Evolutionary conservation across 345 rosid genomes (phyloP).

Genomic region (Gossypium anomalum): DNA sequence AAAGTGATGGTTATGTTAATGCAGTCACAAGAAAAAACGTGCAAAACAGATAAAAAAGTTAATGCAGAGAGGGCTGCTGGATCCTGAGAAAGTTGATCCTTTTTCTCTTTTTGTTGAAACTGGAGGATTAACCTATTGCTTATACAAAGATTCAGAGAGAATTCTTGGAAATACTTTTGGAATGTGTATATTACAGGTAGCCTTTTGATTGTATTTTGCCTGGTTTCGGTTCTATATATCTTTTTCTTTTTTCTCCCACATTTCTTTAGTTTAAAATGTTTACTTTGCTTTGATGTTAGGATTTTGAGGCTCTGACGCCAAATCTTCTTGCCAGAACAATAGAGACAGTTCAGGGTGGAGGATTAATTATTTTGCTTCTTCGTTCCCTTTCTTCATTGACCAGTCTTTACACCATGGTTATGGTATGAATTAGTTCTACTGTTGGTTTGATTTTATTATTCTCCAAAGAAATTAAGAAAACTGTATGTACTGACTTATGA

Average conservation of each 20-base stretch:
- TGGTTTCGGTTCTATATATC: not conserved
- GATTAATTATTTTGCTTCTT: conserved; percentile 69
- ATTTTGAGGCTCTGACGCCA: conserved; percentile 95
- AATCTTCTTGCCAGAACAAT: conserved; percentile 93
- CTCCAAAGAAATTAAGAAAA: not conserved
- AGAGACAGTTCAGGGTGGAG: conserved; percentile 98
- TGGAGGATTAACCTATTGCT: conserved; percentile 78
- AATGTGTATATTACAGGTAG: conserved; percentile 95
- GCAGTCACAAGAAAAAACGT: conserved; percentile 92
- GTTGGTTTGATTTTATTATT: not conserved
- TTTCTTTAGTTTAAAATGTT: conserved; percentile 9
- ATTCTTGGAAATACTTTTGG: conserved; percentile 93
- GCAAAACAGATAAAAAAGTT: conserved; percentile 74
- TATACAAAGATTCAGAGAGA: conserved; percentile 85
- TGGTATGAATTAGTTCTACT: conserved; percentile 48
- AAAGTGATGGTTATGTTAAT: conserved; percentile 15
- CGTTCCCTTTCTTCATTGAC: conserved; percentile 82
- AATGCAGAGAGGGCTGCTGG: conserved; percentile 82
- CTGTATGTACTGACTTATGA: not conserved
- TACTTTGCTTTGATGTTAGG: conserved; percentile 40
- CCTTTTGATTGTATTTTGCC: not conserved
- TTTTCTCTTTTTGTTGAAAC: conserved; percentile 85
- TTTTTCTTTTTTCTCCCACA: not conserved
- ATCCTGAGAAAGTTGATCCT: conserved; percentile 92
- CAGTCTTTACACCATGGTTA: conserved; percentile 88